These are phyloP conservation scores for Phialophora expanda DNA, from an alignment of 2,329 filamentous ascomycete genomes.

Conservation along the genomic window DNA sequence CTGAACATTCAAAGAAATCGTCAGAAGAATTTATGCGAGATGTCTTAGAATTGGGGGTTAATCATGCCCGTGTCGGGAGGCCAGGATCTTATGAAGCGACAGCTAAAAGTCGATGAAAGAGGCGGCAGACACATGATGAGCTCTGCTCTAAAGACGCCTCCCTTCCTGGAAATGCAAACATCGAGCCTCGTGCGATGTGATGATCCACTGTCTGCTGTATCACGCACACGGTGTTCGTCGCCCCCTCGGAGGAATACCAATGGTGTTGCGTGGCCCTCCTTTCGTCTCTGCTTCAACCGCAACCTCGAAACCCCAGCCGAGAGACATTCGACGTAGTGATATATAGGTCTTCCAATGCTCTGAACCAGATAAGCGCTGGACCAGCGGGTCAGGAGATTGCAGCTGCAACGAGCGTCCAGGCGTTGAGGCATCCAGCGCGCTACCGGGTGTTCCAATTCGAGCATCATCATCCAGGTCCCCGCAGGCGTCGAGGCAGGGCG, in stretches of 20 bases:
- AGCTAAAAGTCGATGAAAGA: background rate
- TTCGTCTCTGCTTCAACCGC: background rate
- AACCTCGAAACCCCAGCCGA: constrained; percentile 10
- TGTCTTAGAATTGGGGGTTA: background rate
- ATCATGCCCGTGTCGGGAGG: background rate
- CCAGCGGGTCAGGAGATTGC: constrained; percentile 14
- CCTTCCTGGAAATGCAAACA: too few species aligned
- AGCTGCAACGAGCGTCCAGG: background rate
- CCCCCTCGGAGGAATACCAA: background rate
- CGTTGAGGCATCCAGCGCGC: background rate
- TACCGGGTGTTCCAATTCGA: background rate
- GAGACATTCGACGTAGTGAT: constrained; percentile 15
- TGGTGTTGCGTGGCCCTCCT: background rate
- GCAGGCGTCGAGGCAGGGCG: too few species aligned
- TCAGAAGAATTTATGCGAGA: background rate
- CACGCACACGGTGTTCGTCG: background rate
- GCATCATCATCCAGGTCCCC: background rate
- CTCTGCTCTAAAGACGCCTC: background rate
- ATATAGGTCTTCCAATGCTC: constrained; percentile 24
- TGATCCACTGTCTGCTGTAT: background rate
- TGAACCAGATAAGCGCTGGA: constrained; percentile 13
- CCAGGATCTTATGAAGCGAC: background rate
- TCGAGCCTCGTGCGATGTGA: constrained; percentile 7
- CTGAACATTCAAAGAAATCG: background rate
- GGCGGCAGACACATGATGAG: background rate